Evolutionary conservation across 371 early-diverging fungal genomes (phyloP), one percentile per base, ranked within the genome.

Genomic region (Mortierella sp.): DNA sequence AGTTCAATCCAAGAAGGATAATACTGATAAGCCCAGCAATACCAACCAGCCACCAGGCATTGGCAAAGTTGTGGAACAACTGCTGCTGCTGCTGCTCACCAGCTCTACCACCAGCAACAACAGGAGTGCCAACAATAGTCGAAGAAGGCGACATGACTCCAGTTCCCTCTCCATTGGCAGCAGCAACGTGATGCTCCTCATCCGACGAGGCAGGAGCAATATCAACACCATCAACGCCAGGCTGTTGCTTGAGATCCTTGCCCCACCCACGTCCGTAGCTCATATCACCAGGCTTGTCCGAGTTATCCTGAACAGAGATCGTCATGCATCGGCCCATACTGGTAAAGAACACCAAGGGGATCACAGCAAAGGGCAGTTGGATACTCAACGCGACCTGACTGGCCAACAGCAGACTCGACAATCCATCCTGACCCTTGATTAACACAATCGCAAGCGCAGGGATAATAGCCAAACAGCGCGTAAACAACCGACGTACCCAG

Each of bases 341-440:
- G 3, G 96, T 95, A 63, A 96, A 95, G 60, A 90, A 86, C 9
- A 96, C 93, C 60, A 97, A 85, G 9, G 96, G 97, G 71, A 95
- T 90, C 13, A 97, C 93, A 0, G 95, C 95, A 88, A 96, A 96
- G 8, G 96, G 96, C 31, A 97, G 82, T 82, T 96, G 96, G 47
- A 96, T 85, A 78, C 93, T 93, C 71, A 97, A 83, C 0, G 95
- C 94, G 13, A 97, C 96, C 84, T 97, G 97, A 81, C 93, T 93
- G 24, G 89, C 92, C n/a, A 95, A 91, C 47, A 97, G 84, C 77
- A 96, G 89, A 44, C 90, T 84, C 58, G 92, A 91, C 42, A 96
- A 80, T 28, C 96, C 95, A 50, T 88, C 79, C 63, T 93, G 89
- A 9, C 97, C 96, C 42, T 89, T 88, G 42, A 93, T 77, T 58